Base-by-base conservation (phyloP, 768 basidiomycete genomes). In the Pleurotus citrinopileatus region DNA sequence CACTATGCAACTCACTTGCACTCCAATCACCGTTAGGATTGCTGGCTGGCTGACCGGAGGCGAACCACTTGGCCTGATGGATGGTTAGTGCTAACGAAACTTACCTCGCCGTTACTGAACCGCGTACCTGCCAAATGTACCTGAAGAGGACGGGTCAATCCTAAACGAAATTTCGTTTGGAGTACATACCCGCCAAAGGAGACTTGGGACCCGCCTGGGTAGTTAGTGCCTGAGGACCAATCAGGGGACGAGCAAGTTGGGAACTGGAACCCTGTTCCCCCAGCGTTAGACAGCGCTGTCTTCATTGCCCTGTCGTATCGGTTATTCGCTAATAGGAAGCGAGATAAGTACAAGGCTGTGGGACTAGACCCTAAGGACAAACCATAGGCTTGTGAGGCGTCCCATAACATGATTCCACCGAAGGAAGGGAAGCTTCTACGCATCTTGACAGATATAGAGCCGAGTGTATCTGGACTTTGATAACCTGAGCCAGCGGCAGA, bases 181-280 rank as follows among this genome's bases (percentile, higher is more conserved):
- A 19, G 44, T 20, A 27, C 28, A 48, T 63, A 84, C 79, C 84
- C 83, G 40, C 70, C 63, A 60, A 75, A 87, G 10, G 83, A 76
- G 12, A 82, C 85, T 57, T 73, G 62, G 2, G 75, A 68, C 23
- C 80, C 80, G 3, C 72, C 83, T 3, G 73, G 60, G 64, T 88
- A 86, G 53, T 62, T 70, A 6, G 64, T 73, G 15, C 81, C 80
- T 7, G 78, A 63, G 46, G 71, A 69, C 60, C 68, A 87, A 0
- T 81, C 74, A 15, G 81, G 71, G 8, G 84, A 81, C 36, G 78
- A 73, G 63, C 84, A 88, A 47, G 78, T 58, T 13, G 84, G 83
- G 67, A 74, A 87, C 2, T 79, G 80, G 65, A 87, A 88, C 6
- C 85, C 84, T 15, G 81, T 82, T n/a, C 84, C 83, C 43, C 86